Base-by-base conservation (phyloP, 805 yeast genomes). In the Yarrowia sp. region DNA sequence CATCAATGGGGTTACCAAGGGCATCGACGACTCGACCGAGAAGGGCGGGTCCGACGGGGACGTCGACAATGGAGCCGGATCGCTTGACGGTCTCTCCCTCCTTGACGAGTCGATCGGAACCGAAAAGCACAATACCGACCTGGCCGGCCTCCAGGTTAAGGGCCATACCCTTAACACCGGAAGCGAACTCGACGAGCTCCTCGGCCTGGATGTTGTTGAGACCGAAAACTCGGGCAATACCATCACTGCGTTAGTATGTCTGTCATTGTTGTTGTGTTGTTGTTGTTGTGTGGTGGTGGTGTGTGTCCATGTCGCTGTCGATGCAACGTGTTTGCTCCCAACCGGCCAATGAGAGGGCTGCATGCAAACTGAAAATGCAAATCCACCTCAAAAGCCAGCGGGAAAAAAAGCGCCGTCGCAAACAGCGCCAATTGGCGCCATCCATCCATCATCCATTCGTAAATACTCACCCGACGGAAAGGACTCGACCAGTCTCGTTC, bases 141-240 rank as follows among this genome's bases (percentile, higher is more conserved):
- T 95, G 98, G 82, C 96, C 98, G 76, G 98, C 96, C 84, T 95
- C 99, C 87, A 95, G 90, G 88, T 95, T 95, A 79, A 95, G 87
- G 78, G 99, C 98, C 99, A 95, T 95, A 89, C 99, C 99, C 83
- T 92, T 91, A 76, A 93, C 98, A 86, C 99, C 99, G 68, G 99
- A 91, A 68, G 97, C 85, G 85, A 95, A 96, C 84, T 95, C 99
- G 77, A 95, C 98, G 81, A 95, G 87, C 85, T 95, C 99, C 85
- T 95, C 99, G 79, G 99, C 99, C 86, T 93, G 98, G 82, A 92
- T 88, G 87, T 95, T 95, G 95, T 92, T 95, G 77, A 95, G 85
- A 84, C 99, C 99, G 84, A 90, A 95, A 78, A 95, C 97, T 87
- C 98, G 96, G 80, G 99, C 99, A 79, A 95, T 95, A 95, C 99